phyloP scores from a whole-genome alignment of 768 basidiomycete genomes.

The Lactifluus volemus region DNA sequence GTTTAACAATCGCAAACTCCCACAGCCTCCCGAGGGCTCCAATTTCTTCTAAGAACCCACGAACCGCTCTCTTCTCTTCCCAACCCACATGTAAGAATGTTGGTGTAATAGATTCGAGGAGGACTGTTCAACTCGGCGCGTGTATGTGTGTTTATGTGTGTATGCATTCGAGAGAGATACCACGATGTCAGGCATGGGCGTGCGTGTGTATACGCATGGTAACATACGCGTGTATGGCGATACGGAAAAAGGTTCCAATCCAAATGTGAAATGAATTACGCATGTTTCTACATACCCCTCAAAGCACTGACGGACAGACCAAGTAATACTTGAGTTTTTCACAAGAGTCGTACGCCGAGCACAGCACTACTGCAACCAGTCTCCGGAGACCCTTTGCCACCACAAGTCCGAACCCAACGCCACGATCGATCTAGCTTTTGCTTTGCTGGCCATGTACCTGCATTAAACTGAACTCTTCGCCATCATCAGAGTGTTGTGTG shows the following conservation, averaged over 20 bases:
- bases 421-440: neutral
- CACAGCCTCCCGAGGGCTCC: slow-evolving; percentile 89
- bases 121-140: slow-evolving; percentile 1
- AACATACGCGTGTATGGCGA: neutral
- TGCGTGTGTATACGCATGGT: neutral
- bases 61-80: neutral
- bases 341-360: too few species aligned
- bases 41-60: slow-evolving; percentile 47
- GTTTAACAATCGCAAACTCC: slow-evolving; percentile 83
- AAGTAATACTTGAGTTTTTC: too few species aligned
- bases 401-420: neutral
- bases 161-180: neutral
- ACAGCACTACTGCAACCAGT: too few species aligned
- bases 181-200: neutral
- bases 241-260: neutral
- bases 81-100: neutral
- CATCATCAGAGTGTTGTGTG: too few species aligned
- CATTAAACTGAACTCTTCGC: too few species aligned
- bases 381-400: too few species aligned
- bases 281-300: neutral
- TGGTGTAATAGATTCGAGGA: slow-evolving; percentile 7
- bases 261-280: neutral
- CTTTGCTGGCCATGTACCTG: neutral
- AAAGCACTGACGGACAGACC: neutral
- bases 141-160: neutral